Evolutionary conservation across 345 rosid species (phyloP), one percentile per base, ranked within the genome.

Genomic region (Balakata baccata): DNA sequence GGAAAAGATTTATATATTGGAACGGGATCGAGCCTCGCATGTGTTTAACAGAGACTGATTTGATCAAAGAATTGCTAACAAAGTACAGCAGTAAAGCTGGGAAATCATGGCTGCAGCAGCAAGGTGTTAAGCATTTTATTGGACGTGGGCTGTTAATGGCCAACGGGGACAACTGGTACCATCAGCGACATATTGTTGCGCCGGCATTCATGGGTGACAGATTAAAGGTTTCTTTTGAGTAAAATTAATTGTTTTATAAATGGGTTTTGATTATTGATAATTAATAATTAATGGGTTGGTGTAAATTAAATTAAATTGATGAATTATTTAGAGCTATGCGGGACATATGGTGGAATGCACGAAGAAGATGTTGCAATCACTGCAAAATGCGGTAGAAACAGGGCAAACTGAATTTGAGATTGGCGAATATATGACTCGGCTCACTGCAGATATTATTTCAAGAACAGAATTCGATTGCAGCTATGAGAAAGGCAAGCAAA

Each of bases 341-440:
- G 90, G 81, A 16, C 83, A 85, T 75, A 95, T 95, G 98, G 91
- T 91, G 82, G 99, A 92, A 10, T 89, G 97, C 86, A 89, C 98
- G 11, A 80, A 74, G 53, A 57, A 70, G 64, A 87, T 91, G 96
- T 80, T 86, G 13, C 82, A 82, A 74, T 85, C 85, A 34, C 75
- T 95, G 67, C 69, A 77, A 75, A 82, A 81, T 18, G 88, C 83
- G 0, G 85, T 77, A 3, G 76, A 77, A 66, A 77, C 84, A 16
- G 94, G 96, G 46, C 73, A 80, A 68, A 72, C 61, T 9, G 98
- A 93, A 75, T 77, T 95, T n/a, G 99, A 95, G 85, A 93, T 95
- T 0, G 90, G 96, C 17, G 96, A 85, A 57, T 81, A 83, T 84
- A 87, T 96, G 88, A 68, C 91, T 38, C 79, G 76, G 57, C 93